Conservation (phyloP, 228 moss, liverwort and hornwort genomes). For the Sphagnum magellanicum region DNA sequence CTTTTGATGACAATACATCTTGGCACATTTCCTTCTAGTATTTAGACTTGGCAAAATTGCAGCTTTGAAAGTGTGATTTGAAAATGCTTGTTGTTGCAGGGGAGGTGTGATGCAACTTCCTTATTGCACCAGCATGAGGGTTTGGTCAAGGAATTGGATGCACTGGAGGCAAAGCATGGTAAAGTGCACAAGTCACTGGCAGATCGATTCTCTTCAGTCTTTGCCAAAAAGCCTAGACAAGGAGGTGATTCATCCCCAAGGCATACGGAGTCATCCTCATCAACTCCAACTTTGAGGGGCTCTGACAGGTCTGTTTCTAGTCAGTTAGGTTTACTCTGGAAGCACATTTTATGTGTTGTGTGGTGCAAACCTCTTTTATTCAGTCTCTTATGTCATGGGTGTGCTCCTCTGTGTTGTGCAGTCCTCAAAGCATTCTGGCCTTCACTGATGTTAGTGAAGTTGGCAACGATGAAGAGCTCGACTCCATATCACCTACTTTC, state of each 20-base stretch:
- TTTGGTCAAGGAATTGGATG: conserved; percentile 30
- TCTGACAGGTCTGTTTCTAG: conserved; percentile 19
- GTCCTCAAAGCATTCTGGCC: conserved; percentile 13
- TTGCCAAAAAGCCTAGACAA: conserved; percentile 36
- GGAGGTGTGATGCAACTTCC: conserved; percentile 14
- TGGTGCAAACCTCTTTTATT: neutral
- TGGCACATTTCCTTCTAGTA: no score
- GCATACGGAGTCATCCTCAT: conserved; percentile 20
- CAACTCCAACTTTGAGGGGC: conserved; percentile 21
- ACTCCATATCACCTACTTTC: conserved; percentile 47
- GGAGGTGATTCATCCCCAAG: conserved; percentile 13
- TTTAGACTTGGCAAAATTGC: no score
- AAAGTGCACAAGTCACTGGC: conserved; percentile 37
- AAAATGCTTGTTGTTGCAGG: conserved; percentile 8
- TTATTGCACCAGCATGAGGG: conserved; percentile 26
- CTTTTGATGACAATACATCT: no score
- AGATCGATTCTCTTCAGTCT: conserved; percentile 51
- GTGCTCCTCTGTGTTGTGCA: conserved; percentile 8
- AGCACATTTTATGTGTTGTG: neutral
- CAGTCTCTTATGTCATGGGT: neutral
- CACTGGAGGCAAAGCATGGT: conserved; percentile 24
- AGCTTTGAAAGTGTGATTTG: neutral
- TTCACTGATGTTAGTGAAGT: conserved; percentile 36
- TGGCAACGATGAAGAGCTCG: conserved; percentile 55
- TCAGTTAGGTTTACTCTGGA: neutral